A percentile compares a stretch with the other conserved stretches of the same genome.
These are phyloP conservation scores for Elsinoe perseae DNA, from an alignment of 2,329 filamentous ascomycete species.

Conservation along the genomic window DNA sequence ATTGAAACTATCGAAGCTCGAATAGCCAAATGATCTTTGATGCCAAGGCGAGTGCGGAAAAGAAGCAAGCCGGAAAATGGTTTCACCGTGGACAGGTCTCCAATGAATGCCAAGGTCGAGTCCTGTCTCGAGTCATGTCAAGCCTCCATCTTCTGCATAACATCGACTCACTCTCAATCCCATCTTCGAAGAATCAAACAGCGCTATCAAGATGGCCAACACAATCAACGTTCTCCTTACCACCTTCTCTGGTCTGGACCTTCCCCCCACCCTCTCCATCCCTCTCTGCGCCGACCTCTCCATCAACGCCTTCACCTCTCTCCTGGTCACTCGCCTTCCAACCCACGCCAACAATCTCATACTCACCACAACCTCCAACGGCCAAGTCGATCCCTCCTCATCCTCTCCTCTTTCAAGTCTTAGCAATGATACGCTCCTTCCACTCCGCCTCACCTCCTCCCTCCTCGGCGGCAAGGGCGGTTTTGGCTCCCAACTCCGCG, in stretches of 20 bases:
- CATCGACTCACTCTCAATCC: neutral
- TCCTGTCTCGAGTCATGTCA: neutral
- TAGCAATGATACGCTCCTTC: constrained; percentile 57
- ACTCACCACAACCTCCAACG: constrained; percentile 75
- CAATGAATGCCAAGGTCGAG: neutral
- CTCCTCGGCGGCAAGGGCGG: constrained; percentile 93
- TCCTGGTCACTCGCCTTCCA: constrained; percentile 50
- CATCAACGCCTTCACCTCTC: constrained; percentile 56
- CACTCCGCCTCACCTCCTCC: constrained; percentile 70
- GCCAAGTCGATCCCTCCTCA: constrained; percentile 53
- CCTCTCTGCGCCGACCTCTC: constrained; percentile 59
- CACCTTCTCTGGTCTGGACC: constrained; percentile 71
- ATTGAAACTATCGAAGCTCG: neutral
- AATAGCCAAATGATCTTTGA: constrained; percentile 14
- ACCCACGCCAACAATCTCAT: constrained; percentile 54
- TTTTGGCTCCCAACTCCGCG: constrained; percentile 93
- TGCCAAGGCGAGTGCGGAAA: constrained; percentile 13
- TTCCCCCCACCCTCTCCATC: constrained; percentile 77
- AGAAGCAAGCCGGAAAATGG: neutral
- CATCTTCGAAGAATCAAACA: neutral
- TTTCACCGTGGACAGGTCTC: neutral
- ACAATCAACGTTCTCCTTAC: constrained; percentile 73
- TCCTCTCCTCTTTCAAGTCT: constrained; percentile 52
- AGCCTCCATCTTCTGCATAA: neutral
- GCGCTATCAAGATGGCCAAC: constrained; percentile 18